These are phyloP conservation scores for Beauveria caledonica DNA, from an alignment of 2,329 filamentous ascomycete species.

Conservation along the genomic window DNA sequence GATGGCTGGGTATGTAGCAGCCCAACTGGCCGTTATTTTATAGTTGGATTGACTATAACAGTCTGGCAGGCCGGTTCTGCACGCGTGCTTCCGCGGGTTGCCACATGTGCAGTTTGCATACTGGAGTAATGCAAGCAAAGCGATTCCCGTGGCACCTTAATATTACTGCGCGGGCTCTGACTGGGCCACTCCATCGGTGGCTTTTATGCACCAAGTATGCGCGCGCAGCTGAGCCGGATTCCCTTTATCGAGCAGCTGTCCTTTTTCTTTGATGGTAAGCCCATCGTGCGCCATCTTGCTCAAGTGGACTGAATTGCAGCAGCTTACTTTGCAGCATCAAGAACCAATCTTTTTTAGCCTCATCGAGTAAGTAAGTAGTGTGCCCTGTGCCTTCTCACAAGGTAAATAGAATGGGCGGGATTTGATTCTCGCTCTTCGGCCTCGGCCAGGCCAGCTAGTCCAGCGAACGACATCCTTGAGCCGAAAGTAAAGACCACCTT, in stretches of 20 bases:
- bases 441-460: not conserved
- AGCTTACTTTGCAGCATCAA: not conserved
- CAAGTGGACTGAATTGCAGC: not conserved
- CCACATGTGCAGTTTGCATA: slow-evolving; percentile 12
- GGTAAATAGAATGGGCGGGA: not conserved
- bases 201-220: slow-evolving; percentile 6
- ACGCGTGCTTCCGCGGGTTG: slow-evolving; percentile 10
- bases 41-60: not conserved
- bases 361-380: too few species aligned
- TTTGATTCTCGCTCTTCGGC: not conserved
- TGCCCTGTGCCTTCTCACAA: not conserved
- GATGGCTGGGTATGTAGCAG: not conserved
- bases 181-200: slow-evolving; percentile 7
- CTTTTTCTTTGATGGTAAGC: not conserved
- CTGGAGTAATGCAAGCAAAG: slow-evolving; percentile 6
- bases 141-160: slow-evolving; percentile 6
- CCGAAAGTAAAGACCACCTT: not conserved
- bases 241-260: slow-evolving; percentile 7
- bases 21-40: not conserved
- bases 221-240: slow-evolving; percentile 7
- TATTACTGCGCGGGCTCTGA: not conserved
- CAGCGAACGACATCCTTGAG: not conserved
- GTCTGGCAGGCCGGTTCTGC: slow-evolving; percentile 5
- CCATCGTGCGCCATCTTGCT: slow-evolving; percentile 2
- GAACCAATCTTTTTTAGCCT: not conserved